These are phyloP conservation scores for Termitomyces sp. DNA, from an alignment of 768 basidiomycete genomes.

Conservation along the genomic window DNA sequence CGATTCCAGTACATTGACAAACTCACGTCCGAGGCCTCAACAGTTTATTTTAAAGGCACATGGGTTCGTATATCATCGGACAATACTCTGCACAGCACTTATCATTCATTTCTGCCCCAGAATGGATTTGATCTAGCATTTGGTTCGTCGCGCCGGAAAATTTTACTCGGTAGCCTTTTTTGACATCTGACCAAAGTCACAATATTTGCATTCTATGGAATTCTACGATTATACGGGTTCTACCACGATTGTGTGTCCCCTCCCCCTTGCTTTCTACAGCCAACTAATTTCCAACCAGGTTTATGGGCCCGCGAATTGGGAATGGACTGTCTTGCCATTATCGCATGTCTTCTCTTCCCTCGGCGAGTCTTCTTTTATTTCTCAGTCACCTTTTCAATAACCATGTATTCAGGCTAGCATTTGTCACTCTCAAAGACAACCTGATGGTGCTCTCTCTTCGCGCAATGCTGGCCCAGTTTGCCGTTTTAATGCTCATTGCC, in stretches of 20 bases:
- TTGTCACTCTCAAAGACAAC: constrained; percentile 83
- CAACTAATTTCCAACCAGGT: constrained; percentile 31
- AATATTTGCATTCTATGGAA: constrained; percentile 71
- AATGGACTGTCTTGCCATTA: constrained; percentile 81
- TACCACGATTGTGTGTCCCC: constrained; percentile 52
- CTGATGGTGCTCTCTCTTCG: constrained; percentile 80
- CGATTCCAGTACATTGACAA: background rate
- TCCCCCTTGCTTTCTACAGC: background rate
- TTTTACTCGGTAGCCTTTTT: too few species aligned
- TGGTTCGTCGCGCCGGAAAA: constrained; percentile 39
- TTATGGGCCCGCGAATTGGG: constrained; percentile 68
- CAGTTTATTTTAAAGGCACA: constrained; percentile 83
- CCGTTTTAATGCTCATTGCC: constrained; percentile 78
- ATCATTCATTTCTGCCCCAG: constrained; percentile 36
- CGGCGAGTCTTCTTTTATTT: constrained; percentile 38
- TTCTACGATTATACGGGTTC: constrained; percentile 79
- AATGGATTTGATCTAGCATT: constrained; percentile 95
- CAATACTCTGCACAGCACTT: background rate
- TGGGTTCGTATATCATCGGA: constrained; percentile 50
- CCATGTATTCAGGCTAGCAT: constrained; percentile 62
- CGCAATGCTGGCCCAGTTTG: constrained; percentile 92
- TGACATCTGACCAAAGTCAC: constrained; percentile 48
- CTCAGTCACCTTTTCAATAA: background rate
- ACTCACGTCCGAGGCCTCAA: constrained; percentile 6
- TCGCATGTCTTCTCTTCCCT: constrained; percentile 89